Evolutionary conservation across 108 stramenopile genomes (phyloP), one percentile per base, ranked within the genome.

Genomic region (Skeletonema grethae): DNA sequence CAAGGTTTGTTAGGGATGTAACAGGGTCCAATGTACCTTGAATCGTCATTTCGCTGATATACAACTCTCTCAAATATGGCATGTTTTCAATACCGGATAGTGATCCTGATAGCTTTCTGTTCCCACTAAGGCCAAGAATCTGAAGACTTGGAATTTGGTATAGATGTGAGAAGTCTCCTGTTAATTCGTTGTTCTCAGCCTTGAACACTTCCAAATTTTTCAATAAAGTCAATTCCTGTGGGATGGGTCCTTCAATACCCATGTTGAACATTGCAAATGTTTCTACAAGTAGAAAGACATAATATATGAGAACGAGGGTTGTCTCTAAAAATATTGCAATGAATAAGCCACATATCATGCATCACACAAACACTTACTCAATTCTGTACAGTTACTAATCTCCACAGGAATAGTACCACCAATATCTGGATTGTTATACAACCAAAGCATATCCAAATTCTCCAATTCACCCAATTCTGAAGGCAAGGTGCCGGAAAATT

Each of bases 131-230:
- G 31, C 83, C 66, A 6, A 89, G 59, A 25, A 71, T 65, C 36
- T 78, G 58, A 20, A 80, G 79, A 30, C 55, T 48, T 16, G 69
- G 12, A 7, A 76, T 31, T 9, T 56, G n/a, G 57, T 61, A 80
- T 1, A 76, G 59, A 28, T 35, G 41, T 24, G 39, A 39, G 1
- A 76, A 39, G 29, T 22, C 48, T 0, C 80, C 80, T 7, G 63
- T 57, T 25, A 81, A 39, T 20, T 80, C 69, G 63, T 82, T 79
- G 35, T 87, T 82, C 56, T 72, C 75, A n/a, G 85, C 50, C 53
- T 83, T 64, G 61, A 90, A 65, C 1, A 79, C 70, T 68, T 79
- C 64, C 20, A 80, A 36, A n/a, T 70, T 36, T 39, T 69, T 45
- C 11, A 80, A 69, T 16, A 36, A 39, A 22, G 63, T 62, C 22